Base-by-base conservation (phyloP, 208 protist genomes). In the Naegleria gruberi region DNA sequence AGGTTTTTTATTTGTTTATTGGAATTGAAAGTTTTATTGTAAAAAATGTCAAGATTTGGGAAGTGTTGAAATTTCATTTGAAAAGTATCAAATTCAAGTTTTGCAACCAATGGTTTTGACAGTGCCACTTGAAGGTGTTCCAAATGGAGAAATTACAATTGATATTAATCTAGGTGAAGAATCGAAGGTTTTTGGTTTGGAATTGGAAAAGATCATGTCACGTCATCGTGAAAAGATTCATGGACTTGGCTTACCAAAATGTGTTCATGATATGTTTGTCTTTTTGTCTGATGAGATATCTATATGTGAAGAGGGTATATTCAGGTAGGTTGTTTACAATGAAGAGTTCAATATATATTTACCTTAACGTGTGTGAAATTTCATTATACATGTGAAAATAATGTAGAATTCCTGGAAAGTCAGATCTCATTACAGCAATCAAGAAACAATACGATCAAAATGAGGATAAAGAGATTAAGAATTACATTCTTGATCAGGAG, bases 1-100 rank as follows among this genome's bases (percentile, higher is more conserved):
- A 77, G 34, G 65, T 77, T 37, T 30, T 77, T 37, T 23, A n/a
- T n/a, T n/a, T n/a, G n/a, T n/a, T n/a, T n/a, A n/a, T n/a, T n/a
- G n/a, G n/a, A n/a, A n/a, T n/a, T n/a, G n/a, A n/a, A 51, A 51
- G 12, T 51, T n/a, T 77, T 77, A 77, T 77, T 73, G 23, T 73
- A n/a, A 77, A 77, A 77, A 77, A 51, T 51, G 12, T 37, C 1
- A 37, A 77, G 65, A 37, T 37, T n/a, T 77, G 1, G 65, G 65
- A 77, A 77, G 65, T 77, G 65, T 77, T 77, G 65, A 77, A 77
- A 77, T 77, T 77, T 37, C 65, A 77, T 77, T 77, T 7, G 17
- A 30, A 37, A 12, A 51, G 12, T 51, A 17, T 51, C 17, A 77
- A 37, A 8, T 77, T 8, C 17, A 77, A 77, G 17, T 77, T 15